These are phyloP conservation scores for Rubroshorea leprosula DNA, from an alignment of 345 rosid genomes.

Conservation along the genomic window DNA sequence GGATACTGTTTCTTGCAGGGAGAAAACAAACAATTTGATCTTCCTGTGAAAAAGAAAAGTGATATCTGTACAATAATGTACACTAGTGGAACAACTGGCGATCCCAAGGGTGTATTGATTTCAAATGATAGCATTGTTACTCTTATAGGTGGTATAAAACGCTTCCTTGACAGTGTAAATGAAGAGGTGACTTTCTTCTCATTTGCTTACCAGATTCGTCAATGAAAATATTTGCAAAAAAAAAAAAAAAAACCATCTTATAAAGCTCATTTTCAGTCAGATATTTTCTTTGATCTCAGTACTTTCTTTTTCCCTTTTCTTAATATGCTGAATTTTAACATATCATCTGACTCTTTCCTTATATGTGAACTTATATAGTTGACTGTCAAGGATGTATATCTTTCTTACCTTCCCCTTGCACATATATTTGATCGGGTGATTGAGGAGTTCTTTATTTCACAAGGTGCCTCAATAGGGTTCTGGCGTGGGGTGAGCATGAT, in stretches of 20 bases:
- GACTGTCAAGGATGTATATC: constrained; percentile 62
- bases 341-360: not conserved
- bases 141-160: constrained; percentile 66
- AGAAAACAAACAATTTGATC: constrained; percentile 55
- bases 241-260: not conserved
- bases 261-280: not conserved
- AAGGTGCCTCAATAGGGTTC: constrained; percentile 84
- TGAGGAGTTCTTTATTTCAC: constrained; percentile 71
- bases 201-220: not conserved
- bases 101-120: constrained; percentile 95
- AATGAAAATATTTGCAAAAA: too few relatives aligned
- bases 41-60: constrained; percentile 67
- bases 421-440: constrained; percentile 92
- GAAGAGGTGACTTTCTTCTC: constrained; percentile 46
- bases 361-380: constrained; percentile 43
- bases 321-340: not conserved
- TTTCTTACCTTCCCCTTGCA: constrained; percentile 96
- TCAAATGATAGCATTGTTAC: constrained; percentile 83
- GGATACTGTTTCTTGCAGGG: constrained; percentile 45
- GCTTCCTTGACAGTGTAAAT: constrained; percentile 51
- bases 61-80: constrained; percentile 97
- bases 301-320: not conserved
- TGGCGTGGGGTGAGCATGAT: constrained; percentile 84
- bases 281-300: not conserved
- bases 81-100: constrained; percentile 99